A percentile compares a stretch with the other conserved stretches of the same genome.
These are phyloP conservation scores for Daldinia childiae DNA, from an alignment of 495 filamentous ascomycete genomes.

Conservation along the genomic window DNA sequence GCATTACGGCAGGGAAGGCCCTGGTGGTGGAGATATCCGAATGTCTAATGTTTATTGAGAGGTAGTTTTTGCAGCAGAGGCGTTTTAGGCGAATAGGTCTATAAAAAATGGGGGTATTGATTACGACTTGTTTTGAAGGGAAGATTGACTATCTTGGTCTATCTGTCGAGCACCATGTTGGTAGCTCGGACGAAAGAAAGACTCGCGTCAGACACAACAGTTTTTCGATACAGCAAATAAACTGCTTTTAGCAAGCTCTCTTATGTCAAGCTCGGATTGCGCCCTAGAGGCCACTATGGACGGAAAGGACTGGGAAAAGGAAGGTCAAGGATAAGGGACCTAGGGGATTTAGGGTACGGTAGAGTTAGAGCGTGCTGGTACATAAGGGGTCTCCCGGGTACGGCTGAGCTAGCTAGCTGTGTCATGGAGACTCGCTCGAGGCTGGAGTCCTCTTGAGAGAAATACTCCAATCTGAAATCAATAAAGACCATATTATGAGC, in stretches of 20 bases:
- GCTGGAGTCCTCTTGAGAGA: constrained; percentile 39
- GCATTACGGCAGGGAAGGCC: constrained; percentile 6
- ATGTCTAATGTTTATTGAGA: constrained; percentile 43
- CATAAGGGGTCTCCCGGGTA: constrained; percentile 22
- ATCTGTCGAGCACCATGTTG: constrained; percentile 1
- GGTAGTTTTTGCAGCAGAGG: constrained; percentile 41
- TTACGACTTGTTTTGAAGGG: neutral
- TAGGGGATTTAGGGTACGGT: constrained; percentile 6
- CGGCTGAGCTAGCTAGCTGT: constrained; percentile 3
- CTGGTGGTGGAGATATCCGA: constrained; percentile 39
- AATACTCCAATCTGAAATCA: constrained; percentile 37
- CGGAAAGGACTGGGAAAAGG: neutral
- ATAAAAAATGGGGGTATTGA: constrained; percentile 26
- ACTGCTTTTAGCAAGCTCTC: neutral
- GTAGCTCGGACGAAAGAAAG: neutral
- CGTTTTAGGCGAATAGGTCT: constrained; percentile 40
- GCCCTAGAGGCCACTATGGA: neutral
- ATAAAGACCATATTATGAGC: constrained; percentile 11
- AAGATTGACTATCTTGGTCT: constrained; percentile 7
- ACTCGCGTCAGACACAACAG: constrained; percentile 1
- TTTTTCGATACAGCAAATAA: neutral
- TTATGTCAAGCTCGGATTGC: neutral
- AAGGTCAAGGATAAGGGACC: neutral
- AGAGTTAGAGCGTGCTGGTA: constrained; percentile 14
- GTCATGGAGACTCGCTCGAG: constrained; percentile 33